Base-by-base conservation (phyloP, 345 rosid species). In the Erucastrum elatum region DNA sequence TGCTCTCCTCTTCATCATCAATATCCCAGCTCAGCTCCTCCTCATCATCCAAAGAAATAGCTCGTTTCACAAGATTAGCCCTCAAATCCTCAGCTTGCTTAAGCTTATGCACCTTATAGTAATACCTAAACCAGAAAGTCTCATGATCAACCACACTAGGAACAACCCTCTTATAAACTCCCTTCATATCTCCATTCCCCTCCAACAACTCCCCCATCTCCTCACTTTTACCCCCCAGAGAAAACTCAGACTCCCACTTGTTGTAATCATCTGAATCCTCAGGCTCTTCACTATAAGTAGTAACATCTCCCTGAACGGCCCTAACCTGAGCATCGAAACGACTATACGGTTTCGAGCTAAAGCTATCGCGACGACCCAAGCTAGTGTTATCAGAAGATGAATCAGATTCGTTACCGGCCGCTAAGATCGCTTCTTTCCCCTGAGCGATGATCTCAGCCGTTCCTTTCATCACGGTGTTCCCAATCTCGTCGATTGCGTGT, bases 11-110 rank as follows among this genome's bases (percentile, higher is more conserved):
- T 1, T 88, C 96, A 35, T 90, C 96, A 79, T 89, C 95, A 55
- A 88, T 87, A 85, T 92, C 98, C 96, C 97, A 92, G 78, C 90
- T 88, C 80, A 92, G 78, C 3, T 87, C 91, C 80, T 93, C 96
- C 67, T 93, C 94, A 44, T 88, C 91, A 25, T 94, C 97, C 44
- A 77, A 15, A 1, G 91, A 89, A 34, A 87, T 95, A 0, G 96
- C 96, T 74, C 94, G 86, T 81, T 87, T 92, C 66, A 94, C 98
- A 64, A 94, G 87, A 79, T 79, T 88, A 77, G 89, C 97, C 84
- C 98, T 90, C 83, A 86, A 16, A 68, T 89, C 89, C 81, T 92
- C 97, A 63, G 98, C 91, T 77, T 85, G 91, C 83, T 94, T 87
- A 60, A 92, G 92, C 90, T 90, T 94, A 66, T 81, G 69, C 72